phyloP scores from a whole-genome alignment of 441 rosid species.

The Pelargonium australe region DNA sequence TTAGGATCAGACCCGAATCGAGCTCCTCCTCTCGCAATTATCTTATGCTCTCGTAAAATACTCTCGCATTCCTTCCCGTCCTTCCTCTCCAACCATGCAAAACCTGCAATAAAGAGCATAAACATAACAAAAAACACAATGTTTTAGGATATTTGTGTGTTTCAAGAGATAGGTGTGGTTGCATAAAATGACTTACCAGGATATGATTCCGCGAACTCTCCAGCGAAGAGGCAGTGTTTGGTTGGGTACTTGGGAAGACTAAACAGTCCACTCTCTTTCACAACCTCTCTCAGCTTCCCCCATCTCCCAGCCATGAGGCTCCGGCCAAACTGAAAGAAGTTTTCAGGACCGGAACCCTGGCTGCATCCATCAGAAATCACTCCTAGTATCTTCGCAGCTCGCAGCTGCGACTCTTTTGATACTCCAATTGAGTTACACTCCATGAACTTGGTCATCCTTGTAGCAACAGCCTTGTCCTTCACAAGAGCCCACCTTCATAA shows the following conservation, averaged over 20 bases:
- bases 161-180: neutral
- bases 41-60: slow-evolving; percentile 40
- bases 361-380: slow-evolving; percentile 36
- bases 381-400: slow-evolving; percentile 63
- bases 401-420: slow-evolving; percentile 72
- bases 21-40: slow-evolving; percentile 51
- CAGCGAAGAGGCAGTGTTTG: slow-evolving; percentile 48
- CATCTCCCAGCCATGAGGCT: slow-evolving; percentile 52
- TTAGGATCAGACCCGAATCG: slow-evolving; percentile 46
- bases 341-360: slow-evolving; percentile 26
- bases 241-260: slow-evolving; percentile 45
- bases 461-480: slow-evolving; percentile 59
- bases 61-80: slow-evolving; percentile 40
- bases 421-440: slow-evolving; percentile 60
- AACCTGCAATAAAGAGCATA: slow-evolving; percentile 33
- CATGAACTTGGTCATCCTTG: slow-evolving; percentile 55
- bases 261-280: slow-evolving; percentile 36
- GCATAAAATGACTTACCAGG: slow-evolving; percentile 37
- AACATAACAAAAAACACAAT: neutral
- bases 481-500: slow-evolving; percentile 68
- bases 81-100: slow-evolving; percentile 73
- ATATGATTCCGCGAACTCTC: slow-evolving; percentile 30
- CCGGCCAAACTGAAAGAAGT: slow-evolving; percentile 51
- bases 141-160: neutral
- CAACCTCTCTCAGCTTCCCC: slow-evolving; percentile 46